Base-by-base conservation (phyloP, 192 early-diverging fungal species). In the Rhizophagus prolifer region DNA sequence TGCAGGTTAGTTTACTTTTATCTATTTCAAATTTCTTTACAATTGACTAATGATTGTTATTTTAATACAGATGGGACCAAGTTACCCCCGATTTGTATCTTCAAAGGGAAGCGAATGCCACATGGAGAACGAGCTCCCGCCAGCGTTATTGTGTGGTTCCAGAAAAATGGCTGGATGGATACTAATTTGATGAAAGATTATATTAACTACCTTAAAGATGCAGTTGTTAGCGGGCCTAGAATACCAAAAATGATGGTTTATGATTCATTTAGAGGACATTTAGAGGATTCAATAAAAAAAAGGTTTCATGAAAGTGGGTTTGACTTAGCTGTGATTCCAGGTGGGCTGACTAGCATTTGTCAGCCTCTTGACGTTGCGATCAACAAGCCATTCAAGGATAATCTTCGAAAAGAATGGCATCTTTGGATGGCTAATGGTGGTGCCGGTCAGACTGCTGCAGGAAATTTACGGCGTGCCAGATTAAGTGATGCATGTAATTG, bases 311-410 rank as follows among this genome's bases (percentile, higher is more conserved):
- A 10, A 28, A 26, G 1, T 10, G 21, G 41, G 25, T 25, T 26
- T 47, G 26, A 72, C 31, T 30, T 70, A 12, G 69, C 46, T 23
- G 23, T 70, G 13, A 73, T 73, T 61, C 71, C 71, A 23, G 58
- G 58, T 23, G 71, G 71, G 2, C 23, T 58, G 13, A 73, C 71
- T 3, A 73, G 71, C n/a, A 73, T 60, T 21, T 73, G 71, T 31
- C 71, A 73, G 14, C 71, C 71, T 30, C 58, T 72, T 61, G 30
- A 59, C 21, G 31, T 73, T 41, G 1, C 28, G 4, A 73, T 73
- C 21, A 73, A 73, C 23, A 73, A 73, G 30, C 58, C 71, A 23
- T 73, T 73, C 6, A 59, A 73, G 5, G 58, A 73, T 38, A 58
- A 73, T 23, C 58, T 73, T 38, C 9, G 30, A 34, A 60, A 73